Conservation (phyloP, 306 rosid species). For the Neltuma alba region DNA sequence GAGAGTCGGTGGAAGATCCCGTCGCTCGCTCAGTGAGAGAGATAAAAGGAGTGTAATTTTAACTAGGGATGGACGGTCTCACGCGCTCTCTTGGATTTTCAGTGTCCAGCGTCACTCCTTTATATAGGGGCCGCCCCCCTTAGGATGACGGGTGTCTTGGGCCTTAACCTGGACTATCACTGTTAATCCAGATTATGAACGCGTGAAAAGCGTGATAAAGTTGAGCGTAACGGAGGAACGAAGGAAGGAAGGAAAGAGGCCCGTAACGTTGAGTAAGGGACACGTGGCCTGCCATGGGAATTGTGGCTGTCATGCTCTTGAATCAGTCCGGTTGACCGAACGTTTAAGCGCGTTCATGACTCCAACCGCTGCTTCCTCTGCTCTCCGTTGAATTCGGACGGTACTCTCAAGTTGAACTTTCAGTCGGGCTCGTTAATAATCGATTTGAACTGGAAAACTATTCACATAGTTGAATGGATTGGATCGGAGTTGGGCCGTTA, state of each 20-base stretch:
- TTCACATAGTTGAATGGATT: no score
- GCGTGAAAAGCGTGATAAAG: constrained; percentile 22
- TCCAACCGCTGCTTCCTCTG: no score
- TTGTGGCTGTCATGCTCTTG: background rate
- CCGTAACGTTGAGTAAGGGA: background rate
- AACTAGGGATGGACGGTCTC: constrained; percentile 39
- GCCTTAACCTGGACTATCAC: background rate
- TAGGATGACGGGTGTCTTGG: no score
- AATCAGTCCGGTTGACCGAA: no score
- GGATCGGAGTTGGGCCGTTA: no score
- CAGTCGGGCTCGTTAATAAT: no score
- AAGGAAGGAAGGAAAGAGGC: constrained; percentile 8
- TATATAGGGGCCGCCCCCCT: constrained; percentile 42
- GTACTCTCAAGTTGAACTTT: no score
- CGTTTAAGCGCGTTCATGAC: background rate
- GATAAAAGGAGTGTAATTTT: background rate
- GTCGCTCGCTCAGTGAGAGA: background rate
- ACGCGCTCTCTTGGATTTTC: constrained; percentile 55
- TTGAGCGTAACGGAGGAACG: background rate
- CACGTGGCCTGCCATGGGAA: constrained; percentile 43
- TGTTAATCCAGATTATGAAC: constrained; percentile 17
- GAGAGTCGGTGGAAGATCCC: background rate
- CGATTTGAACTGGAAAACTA: no score
- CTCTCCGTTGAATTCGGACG: no score
- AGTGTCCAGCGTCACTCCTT: background rate